Percentiles rank a stretch among this genome's conserved stretches.
phyloP scores from a whole-genome alignment of 1,139 yeast species.

The Pichia sp. region DNA sequence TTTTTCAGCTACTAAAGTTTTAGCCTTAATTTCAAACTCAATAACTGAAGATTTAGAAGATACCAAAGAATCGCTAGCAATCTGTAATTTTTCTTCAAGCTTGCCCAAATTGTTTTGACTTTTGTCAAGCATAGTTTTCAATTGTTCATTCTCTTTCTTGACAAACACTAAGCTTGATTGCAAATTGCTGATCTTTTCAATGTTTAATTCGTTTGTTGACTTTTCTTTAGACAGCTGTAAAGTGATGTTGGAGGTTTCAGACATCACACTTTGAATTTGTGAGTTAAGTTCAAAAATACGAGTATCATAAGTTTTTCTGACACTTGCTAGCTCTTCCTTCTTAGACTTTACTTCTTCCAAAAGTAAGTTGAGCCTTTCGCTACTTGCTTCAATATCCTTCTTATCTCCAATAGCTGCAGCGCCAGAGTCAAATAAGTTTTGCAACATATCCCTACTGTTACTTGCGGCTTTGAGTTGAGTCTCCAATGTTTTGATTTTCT shows the following conservation, averaged over 20 bases:
- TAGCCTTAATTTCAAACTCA: constrained; percentile 40
- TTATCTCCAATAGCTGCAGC: constrained; percentile 32
- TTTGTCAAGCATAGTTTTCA: constrained; percentile 40
- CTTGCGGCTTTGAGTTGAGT: constrained; percentile 49
- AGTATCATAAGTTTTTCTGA: constrained; percentile 40
- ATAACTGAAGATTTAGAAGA: constrained; percentile 41
- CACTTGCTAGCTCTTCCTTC: constrained; percentile 26
- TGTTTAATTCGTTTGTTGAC: constrained; percentile 42
- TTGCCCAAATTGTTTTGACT: constrained; percentile 54
- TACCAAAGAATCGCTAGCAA: constrained; percentile 51
- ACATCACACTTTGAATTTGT: constrained; percentile 36
- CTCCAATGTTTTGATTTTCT: constrained; percentile 51
- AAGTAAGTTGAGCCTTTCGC: constrained; percentile 34
- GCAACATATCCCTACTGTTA: constrained; percentile 63
- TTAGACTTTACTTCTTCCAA: constrained; percentile 31
- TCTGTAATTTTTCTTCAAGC: constrained; percentile 53
- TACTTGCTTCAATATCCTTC: constrained; percentile 23
- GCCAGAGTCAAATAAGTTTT: constrained; percentile 35
- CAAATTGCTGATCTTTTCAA: constrained; percentile 40
- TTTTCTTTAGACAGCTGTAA: constrained; percentile 43
- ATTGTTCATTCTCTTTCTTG: constrained; percentile 44
- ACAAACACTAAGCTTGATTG: constrained; percentile 37
- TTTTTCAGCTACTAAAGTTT: constrained; percentile 54
- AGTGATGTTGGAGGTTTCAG: constrained; percentile 48
- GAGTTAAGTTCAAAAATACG: constrained; percentile 41